Base-by-base conservation (phyloP, 1,139 yeast species). In the Yamadazyma atlantica region DNA sequence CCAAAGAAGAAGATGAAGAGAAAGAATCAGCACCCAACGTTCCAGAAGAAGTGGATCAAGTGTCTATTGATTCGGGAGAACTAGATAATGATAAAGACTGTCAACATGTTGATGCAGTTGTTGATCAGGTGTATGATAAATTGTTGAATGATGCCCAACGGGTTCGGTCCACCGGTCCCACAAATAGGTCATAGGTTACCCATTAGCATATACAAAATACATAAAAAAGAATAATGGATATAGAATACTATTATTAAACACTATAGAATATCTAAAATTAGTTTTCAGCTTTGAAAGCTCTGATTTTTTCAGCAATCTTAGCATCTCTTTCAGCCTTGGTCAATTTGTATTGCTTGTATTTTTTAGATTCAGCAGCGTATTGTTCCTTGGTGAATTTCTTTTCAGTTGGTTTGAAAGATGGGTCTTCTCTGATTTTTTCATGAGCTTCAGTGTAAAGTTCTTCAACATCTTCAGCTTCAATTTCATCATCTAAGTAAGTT, bases 341-440 rank as follows among this genome's bases (percentile, higher is more conserved):
- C 74, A 90, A 83, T 80, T 88, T 90, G 65, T 66, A 73, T 69
- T 80, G 83, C 76, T 78, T 85, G 96, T 73, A 87, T 80, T 90
- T 88, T 82, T 84, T 85, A 57, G 95, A 82, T 73, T 83, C 87
- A 71, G 95, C 96, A 78, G 95, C 95, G 82, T 89, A 90, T 78
- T 90, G 95, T 70, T 85, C 97, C 84, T 88, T 88, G 80, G 96
- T 76, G 87, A 75, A 82, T 81, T 92, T 88, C 88, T 85, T 86
- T 71, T 82, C 85, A 60, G 95, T 77, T 69, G 89, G 87, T 79
- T 83, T 85, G 85, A 82, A 82, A 58, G 80, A 49, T 70, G 99
- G 99, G 79, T 92, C 94, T 54, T 69, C 98, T 80, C 97, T 90
- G 79, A 92, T 92, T 64, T 82, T 80, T 69, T 81, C 94, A 74